A percentile compares a stretch with the other conserved stretches of the same genome.
Conservation (phyloP, 768 basidiomycete genomes). For the Kwoniella sp. region DNA sequence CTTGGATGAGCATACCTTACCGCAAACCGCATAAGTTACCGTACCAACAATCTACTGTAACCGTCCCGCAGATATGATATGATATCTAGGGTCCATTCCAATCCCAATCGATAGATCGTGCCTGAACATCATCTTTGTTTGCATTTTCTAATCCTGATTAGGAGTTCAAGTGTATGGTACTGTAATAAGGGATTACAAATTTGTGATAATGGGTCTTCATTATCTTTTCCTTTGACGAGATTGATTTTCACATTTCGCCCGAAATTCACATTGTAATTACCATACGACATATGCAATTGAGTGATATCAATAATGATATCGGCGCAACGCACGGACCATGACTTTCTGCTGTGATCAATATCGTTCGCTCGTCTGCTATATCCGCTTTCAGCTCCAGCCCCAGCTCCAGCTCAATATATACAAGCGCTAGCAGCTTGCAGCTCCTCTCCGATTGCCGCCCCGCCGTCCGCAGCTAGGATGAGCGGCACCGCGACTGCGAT, state of each 20-base stretch:
- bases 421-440: neutral
- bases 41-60: no score
- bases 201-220: neutral
- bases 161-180: neutral
- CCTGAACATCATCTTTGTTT: neutral
- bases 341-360: no score
- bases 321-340: no score
- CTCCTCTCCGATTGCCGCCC: no score
- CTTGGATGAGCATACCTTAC: no score
- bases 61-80: neutral
- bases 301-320: no score
- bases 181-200: slow-evolving; percentile 4
- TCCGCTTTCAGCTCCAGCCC: no score
- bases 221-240: neutral
- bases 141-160: neutral
- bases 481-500: slow-evolving; percentile 6
- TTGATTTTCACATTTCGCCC: neutral
- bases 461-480: no score
- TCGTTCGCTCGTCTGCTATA: no score
- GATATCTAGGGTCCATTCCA: neutral
- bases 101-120: neutral
- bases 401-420: no score
- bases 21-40: no score
- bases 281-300: no score
- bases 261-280: neutral